phyloP scores from a whole-genome alignment of 2,329 filamentous ascomycete genomes.

The Scolecobasidium constrictum region DNA sequence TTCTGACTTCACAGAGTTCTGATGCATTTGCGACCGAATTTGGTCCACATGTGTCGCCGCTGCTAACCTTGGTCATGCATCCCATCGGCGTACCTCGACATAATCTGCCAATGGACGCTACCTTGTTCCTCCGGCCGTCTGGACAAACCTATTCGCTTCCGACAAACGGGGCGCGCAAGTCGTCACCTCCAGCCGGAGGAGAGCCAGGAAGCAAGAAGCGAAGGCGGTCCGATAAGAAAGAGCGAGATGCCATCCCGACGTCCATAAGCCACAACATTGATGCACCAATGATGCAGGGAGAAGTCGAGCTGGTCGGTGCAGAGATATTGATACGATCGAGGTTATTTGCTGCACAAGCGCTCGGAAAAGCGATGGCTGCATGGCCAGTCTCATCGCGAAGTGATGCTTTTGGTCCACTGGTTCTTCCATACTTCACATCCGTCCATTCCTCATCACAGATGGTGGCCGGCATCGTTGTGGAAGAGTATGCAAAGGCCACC shows the following conservation, averaged over 20 bases:
- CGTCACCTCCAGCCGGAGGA: slow-evolving; percentile 16
- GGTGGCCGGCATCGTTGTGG: slow-evolving; percentile 69
- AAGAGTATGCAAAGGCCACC: slow-evolving; percentile 64
- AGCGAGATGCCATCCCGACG: slow-evolving; percentile 39
- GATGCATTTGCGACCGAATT: slow-evolving; percentile 63
- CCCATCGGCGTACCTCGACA: slow-evolving; percentile 87
- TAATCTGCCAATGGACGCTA: slow-evolving; percentile 82
- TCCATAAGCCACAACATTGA: slow-evolving; percentile 69
- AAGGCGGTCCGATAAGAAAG: slow-evolving; percentile 79
- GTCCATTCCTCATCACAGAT: slow-evolving; percentile 79
- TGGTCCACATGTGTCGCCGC: slow-evolving; percentile 60
- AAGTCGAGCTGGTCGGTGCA: slow-evolving; percentile 85
- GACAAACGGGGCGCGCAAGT: slow-evolving; percentile 17
- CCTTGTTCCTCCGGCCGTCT: slow-evolving; percentile 86
- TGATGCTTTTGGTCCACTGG: slow-evolving; percentile 52
- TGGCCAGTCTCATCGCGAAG: slow-evolving; percentile 53
- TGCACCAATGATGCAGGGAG: slow-evolving; percentile 94
- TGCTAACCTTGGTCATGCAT: slow-evolving; percentile 76
- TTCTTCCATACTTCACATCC: slow-evolving; percentile 59
- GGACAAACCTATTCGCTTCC: slow-evolving; percentile 65
- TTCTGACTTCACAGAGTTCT: slow-evolving; percentile 50
- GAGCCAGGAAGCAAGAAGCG: slow-evolving; percentile 62
- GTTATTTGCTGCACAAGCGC: slow-evolving; percentile 73
- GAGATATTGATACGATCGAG: slow-evolving; percentile 83
- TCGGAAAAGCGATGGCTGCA: slow-evolving; percentile 71